Evolutionary conservation across 306 rosid species (phyloP).

Genomic region (Cucumis sativus): DNA sequence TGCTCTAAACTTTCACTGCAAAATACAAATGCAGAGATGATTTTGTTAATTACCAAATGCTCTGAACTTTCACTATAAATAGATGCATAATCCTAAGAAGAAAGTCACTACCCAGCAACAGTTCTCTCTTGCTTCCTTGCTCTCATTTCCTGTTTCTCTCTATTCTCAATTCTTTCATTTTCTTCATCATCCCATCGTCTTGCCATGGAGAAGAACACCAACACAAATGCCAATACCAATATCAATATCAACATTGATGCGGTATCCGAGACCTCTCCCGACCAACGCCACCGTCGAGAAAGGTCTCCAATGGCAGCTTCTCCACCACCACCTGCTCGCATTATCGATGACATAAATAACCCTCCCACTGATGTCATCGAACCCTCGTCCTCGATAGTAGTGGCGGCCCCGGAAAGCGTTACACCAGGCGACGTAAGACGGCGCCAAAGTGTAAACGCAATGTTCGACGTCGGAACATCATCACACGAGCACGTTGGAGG

Average conservation of each 20-base stretch:
- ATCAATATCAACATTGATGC: neutral
- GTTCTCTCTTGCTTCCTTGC: neutral
- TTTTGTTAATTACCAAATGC: neutral
- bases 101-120: neutral
- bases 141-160: neutral
- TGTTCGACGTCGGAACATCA: neutral
- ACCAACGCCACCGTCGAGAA: neutral
- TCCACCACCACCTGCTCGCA: neutral
- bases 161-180: neutral
- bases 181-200: neutral
- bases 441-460: neutral
- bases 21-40: no score
- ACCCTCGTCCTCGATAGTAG: neutral
- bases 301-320: neutral
- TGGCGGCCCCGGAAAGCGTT: neutral
- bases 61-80: neutral
- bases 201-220: slow-evolving; percentile 1
- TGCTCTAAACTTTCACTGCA: no score
- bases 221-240: neutral
- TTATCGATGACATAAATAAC: neutral
- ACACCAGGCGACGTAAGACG: neutral
- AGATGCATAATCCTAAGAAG: neutral
- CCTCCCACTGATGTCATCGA: neutral
- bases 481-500: neutral
- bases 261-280: neutral